Evolutionary conservation across 371 early-diverging fungal species (phyloP).

Genomic region (Umbelopsis sp.): DNA sequence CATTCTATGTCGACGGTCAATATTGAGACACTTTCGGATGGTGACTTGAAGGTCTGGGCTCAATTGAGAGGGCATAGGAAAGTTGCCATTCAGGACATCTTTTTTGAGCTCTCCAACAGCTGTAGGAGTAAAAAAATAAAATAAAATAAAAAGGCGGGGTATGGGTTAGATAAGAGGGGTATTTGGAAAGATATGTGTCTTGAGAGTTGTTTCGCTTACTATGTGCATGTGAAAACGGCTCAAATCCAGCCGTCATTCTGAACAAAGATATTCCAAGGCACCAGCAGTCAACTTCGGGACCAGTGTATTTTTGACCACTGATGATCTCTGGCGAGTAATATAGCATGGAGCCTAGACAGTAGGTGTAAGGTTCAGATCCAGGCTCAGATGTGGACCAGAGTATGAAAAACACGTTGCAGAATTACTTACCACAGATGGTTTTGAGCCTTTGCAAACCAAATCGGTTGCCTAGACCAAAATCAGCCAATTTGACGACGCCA

Average conservation of each 20-base stretch:
- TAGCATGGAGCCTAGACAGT: constrained; percentile 43
- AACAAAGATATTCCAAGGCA: constrained; percentile 89
- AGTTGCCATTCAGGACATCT: constrained; percentile 66
- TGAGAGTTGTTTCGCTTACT: constrained; percentile 30
- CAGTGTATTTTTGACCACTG: constrained; percentile 58
- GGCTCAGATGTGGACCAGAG: not conserved
- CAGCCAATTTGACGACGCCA: constrained; percentile 69
- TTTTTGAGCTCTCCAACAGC: constrained; percentile 68
- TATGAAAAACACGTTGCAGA: constrained; percentile 25
- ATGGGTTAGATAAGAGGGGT: not conserved
- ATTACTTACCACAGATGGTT: constrained; percentile 73
- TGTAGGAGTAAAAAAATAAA: constrained; percentile 22
- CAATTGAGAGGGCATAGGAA: constrained; percentile 53
- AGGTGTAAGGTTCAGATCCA: not conserved
- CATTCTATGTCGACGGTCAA: constrained; percentile 51
- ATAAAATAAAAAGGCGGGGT: not conserved
- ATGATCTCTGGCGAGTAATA: constrained; percentile 72
- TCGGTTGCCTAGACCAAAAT: constrained; percentile 83
- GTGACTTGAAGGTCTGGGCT: constrained; percentile 51
- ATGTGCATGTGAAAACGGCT: constrained; percentile 79
- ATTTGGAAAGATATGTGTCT: not conserved
- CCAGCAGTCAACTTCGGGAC: constrained; percentile 76
- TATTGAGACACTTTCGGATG: constrained; percentile 57
- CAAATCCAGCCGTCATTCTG: constrained; percentile 87
- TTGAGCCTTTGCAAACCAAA: constrained; percentile 68